Evolutionary conservation across 768 basidiomycete genomes (phyloP).

Genomic region (Cantharellus cinnabarinus): DNA sequence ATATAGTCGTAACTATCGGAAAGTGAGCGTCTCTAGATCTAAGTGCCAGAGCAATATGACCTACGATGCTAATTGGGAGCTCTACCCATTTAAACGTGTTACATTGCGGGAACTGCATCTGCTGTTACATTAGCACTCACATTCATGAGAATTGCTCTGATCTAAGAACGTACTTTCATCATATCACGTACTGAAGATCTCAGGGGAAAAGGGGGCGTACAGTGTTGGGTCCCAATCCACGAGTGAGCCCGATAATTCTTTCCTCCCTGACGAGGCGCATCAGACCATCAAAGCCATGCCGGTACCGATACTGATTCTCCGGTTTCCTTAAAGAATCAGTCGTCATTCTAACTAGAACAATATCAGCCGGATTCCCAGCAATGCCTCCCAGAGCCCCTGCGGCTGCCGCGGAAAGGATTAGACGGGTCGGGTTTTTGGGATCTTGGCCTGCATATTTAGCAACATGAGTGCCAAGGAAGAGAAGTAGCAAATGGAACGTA

Average conservation of each 20-base stretch:
- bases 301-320: slow-evolving; percentile 4
- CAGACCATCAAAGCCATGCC: slow-evolving; percentile 7
- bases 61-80: slow-evolving; percentile 8
- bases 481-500: slow-evolving; percentile 1
- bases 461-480: neutral
- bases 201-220: neutral
- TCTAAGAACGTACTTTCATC: neutral
- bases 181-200: neutral
- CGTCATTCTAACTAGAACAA: slow-evolving; percentile 9
- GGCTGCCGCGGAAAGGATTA: slow-evolving; percentile 6
- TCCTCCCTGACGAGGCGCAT: slow-evolving; percentile 8
- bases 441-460: slow-evolving; percentile 1
- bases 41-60: neutral
- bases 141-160: slow-evolving; percentile 8
- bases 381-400: slow-evolving; percentile 8
- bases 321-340: slow-evolving; percentile 6
- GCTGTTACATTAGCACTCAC: neutral
- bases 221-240: slow-evolving; percentile 6
- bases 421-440: neutral
- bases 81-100: neutral
- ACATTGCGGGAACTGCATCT: too few species aligned
- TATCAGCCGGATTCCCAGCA: slow-evolving; percentile 9
- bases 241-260: slow-evolving; percentile 3
- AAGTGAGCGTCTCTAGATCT: neutral
- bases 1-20: neutral